Conservation (phyloP, 2,329 filamentous ascomycete genomes). For the Orbilia blumenaviensis region DNA sequence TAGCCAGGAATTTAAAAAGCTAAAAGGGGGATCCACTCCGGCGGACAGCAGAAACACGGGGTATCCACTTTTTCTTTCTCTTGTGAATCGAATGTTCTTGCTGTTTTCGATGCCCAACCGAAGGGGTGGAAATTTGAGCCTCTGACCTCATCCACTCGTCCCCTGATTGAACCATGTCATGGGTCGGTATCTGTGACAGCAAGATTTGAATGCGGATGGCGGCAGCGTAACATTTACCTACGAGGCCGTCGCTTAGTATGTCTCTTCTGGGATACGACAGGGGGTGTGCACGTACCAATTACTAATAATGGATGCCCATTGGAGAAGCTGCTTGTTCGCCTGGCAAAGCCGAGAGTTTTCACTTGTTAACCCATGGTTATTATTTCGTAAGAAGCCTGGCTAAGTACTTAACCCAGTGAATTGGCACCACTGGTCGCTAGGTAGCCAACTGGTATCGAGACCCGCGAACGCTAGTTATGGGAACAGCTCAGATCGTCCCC, state of each 20-base stretch:
- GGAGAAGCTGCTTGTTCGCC: no score
- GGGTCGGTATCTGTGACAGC: background rate
- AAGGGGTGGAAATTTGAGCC: background rate
- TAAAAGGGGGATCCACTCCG: background rate
- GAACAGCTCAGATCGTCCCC: background rate
- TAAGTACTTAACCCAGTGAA: no score
- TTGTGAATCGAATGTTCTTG: slow-evolving; percentile 2
- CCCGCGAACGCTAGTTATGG: background rate
- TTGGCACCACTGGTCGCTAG: no score
- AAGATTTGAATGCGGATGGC: background rate
- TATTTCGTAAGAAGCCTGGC: background rate
- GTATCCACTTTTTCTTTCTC: background rate
- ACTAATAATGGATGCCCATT: background rate
- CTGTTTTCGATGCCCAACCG: background rate
- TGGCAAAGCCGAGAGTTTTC: background rate
- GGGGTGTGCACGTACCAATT: background rate
- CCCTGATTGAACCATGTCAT: background rate
- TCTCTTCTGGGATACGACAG: background rate
- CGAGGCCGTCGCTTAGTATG: slow-evolving; percentile 1
- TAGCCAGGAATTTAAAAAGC: no score
- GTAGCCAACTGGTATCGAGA: background rate
- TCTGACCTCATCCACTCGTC: background rate
- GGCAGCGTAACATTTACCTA: background rate
- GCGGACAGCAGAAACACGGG: background rate
- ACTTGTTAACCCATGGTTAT: background rate